phyloP scores from a whole-genome alignment of 2,329 filamentous ascomycete species.

The Fusarium concolor region DNA sequence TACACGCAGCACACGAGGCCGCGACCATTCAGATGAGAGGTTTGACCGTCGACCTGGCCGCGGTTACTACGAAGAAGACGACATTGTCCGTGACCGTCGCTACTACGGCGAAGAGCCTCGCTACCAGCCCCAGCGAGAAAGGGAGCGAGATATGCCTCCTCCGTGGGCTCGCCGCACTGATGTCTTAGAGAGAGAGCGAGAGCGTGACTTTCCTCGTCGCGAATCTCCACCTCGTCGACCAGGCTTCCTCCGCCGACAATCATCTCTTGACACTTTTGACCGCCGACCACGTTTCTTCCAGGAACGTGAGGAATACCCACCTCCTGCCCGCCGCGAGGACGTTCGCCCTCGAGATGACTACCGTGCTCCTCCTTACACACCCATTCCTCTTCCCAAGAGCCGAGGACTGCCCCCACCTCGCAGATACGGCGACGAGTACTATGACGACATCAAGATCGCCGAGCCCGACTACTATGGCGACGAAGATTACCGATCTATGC shows the following conservation, averaged over 20 bases:
- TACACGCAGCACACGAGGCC: constrained; percentile 52
- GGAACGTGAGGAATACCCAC: constrained; percentile 71
- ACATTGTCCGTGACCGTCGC: constrained; percentile 61
- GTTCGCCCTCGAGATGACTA: constrained; percentile 59
- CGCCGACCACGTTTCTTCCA: constrained; percentile 65
- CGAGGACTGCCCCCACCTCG: constrained; percentile 70
- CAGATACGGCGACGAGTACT: constrained; percentile 65
- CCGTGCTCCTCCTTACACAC: constrained; percentile 62
- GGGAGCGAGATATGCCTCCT: constrained; percentile 48
- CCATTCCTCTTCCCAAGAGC: constrained; percentile 77
- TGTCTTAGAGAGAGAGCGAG: constrained; percentile 67
- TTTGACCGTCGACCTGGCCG: constrained; percentile 59
- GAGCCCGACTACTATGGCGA: constrained; percentile 77
- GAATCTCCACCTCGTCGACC: constrained; percentile 70
- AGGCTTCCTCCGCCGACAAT: constrained; percentile 80
- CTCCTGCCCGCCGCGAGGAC: constrained; percentile 64
- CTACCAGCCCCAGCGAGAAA: constrained; percentile 49
- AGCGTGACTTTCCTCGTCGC: constrained; percentile 61
- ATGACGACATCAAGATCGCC: constrained; percentile 75
- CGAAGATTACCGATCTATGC: constrained; percentile 74
- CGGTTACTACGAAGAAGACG: constrained; percentile 61
- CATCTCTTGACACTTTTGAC: constrained; percentile 91
- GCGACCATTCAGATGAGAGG: constrained; percentile 61
- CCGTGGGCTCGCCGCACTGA: constrained; percentile 65
- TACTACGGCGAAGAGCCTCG: constrained; percentile 67